phyloP scores from a whole-genome alignment of 75 land plant genomes.

The Selaginella moellendorffii region DNA sequence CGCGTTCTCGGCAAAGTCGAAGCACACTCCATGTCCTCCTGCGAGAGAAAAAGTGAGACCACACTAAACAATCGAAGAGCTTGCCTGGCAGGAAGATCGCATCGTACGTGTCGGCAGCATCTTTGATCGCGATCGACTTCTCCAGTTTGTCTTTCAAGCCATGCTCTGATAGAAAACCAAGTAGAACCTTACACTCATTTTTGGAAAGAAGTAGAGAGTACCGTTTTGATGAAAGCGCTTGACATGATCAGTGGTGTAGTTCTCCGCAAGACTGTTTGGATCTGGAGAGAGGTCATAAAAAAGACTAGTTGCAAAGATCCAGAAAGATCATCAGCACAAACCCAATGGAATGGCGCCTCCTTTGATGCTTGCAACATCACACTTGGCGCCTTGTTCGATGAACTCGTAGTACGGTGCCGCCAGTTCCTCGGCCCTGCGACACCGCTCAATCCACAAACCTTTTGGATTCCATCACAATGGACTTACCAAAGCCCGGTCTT shows the following conservation, averaged over 20 bases:
- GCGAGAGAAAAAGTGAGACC: not conserved
- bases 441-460: constrained; percentile 19
- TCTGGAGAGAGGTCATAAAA: constrained; percentile 12
- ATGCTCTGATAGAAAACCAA: constrained; percentile 2
- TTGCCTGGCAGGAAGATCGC: constrained; percentile 33
- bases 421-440: constrained; percentile 27
- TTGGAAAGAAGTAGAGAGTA: not conserved
- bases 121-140: constrained; percentile 15
- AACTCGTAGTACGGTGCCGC: constrained; percentile 28
- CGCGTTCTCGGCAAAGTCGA: constrained; percentile 18
- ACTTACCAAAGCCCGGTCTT: constrained; percentile 26
- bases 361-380: constrained; percentile 25
- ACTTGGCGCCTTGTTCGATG: constrained; percentile 24
- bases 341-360: constrained; percentile 29
- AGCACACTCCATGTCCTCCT: constrained; percentile 33
- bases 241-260: constrained; percentile 14
- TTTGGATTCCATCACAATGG: constrained; percentile 6
- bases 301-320: not conserved
- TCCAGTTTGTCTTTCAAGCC: constrained; percentile 17
- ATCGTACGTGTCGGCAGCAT: constrained; percentile 18
- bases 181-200: not conserved
- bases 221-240: constrained; percentile 18
- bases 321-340: no score
- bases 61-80: not conserved
- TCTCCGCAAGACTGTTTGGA: constrained; percentile 16